Percentiles rank a stretch among this genome's conserved stretches.
Evolutionary conservation across 2,329 filamentous ascomycete species (phyloP).

Genomic region (Ceratocystis smalleyi): DNA sequence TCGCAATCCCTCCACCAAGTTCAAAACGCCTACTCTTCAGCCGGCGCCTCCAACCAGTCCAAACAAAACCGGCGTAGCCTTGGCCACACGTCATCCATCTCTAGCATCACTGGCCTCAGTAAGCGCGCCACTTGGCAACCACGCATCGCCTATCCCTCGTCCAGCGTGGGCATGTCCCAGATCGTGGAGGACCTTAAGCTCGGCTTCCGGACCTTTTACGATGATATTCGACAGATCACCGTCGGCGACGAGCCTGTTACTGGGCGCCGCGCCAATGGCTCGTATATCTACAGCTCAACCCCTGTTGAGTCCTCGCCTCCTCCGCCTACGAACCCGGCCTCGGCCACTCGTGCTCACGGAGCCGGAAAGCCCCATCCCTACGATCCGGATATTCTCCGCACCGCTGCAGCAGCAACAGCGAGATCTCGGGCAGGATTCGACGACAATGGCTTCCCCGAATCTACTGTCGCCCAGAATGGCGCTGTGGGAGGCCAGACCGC

Average conservation of each 20-base stretch:
- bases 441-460: conserved; percentile 13
- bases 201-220: conserved; percentile 84
- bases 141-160: conserved; percentile 27
- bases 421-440: conserved; percentile 25
- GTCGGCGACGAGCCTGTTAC: conserved; percentile 81
- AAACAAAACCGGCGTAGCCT: not conserved
- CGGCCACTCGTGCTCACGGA: conserved; percentile 10
- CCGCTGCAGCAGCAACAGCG: conserved; percentile 25
- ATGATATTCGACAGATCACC: conserved; percentile 87
- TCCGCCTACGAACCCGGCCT: conserved; percentile 1
- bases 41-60: conserved; percentile 8
- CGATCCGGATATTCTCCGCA: conserved; percentile 34
- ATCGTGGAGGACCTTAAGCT: conserved; percentile 80
- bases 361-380: conserved; percentile 19
- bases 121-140: conserved; percentile 48
- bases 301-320: not conserved
- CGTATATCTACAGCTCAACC: conserved; percentile 14
- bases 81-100: conserved; percentile 18
- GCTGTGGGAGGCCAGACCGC: not conserved
- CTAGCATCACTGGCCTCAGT: conserved; percentile 26
- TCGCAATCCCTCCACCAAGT: conserved; percentile 13
- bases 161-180: conserved; percentile 44
- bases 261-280: conserved; percentile 26
- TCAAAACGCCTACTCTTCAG: conserved; percentile 11
- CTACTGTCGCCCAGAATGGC: conserved; percentile 14